Evolutionary conservation across 352 stramenopile genomes (phyloP).

Genomic region (Phytophthora cactorum): DNA sequence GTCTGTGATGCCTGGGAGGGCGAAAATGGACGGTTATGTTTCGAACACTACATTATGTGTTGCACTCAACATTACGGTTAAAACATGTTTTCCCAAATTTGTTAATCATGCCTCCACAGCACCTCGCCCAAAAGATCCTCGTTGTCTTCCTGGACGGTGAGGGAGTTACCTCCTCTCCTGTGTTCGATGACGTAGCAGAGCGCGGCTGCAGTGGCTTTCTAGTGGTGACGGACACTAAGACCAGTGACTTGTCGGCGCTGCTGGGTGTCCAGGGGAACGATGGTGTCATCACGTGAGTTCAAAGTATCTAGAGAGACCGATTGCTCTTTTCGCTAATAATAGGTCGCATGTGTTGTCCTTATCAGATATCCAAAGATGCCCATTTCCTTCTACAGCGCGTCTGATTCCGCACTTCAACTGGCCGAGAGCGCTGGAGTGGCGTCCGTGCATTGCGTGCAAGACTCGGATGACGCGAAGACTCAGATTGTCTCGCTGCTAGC

Average conservation of each 20-base stretch:
- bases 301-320: neutral
- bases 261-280: slow-evolving; percentile 38
- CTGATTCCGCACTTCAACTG: slow-evolving; percentile 33
- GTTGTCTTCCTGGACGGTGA: slow-evolving; percentile 54
- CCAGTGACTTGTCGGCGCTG: slow-evolving; percentile 40
- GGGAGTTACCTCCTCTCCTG: slow-evolving; percentile 3
- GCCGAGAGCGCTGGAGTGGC: slow-evolving; percentile 42
- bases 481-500: slow-evolving; percentile 41
- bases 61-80: neutral
- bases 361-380: slow-evolving; percentile 69
- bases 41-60: neutral
- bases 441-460: slow-evolving; percentile 31
- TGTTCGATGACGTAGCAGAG: slow-evolving; percentile 51
- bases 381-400: slow-evolving; percentile 65
- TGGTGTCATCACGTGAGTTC: slow-evolving; percentile 37
- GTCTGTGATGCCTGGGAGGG: slow-evolving; percentile 17
- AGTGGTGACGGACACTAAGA: slow-evolving; percentile 38
- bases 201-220: slow-evolving; percentile 66
- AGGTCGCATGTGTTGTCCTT: neutral
- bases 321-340: neutral
- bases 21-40: slow-evolving; percentile 12
- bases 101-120: slow-evolving; percentile 35
- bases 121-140: slow-evolving; percentile 60
- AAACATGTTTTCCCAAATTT: slow-evolving; percentile 2
- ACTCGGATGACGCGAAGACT: slow-evolving; percentile 27